Conservation (phyloP, 1,284 basidiomycete species). For the Takashimella koratensis region DNA sequence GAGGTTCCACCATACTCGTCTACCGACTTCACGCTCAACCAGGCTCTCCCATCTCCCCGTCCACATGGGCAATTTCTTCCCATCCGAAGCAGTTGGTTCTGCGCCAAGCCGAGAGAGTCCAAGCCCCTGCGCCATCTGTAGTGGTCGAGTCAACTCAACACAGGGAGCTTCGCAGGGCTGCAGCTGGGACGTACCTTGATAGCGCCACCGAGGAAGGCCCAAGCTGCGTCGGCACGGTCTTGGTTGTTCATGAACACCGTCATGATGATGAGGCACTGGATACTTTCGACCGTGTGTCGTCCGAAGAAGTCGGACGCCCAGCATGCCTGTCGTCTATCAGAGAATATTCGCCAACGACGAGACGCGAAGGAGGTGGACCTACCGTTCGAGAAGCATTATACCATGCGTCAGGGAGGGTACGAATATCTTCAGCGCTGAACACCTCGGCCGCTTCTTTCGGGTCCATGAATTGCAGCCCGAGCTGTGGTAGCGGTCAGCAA, state of each 20-base stretch:
- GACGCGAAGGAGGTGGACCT: too few relatives aligned
- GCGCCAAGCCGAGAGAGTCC: slow-evolving; percentile 45
- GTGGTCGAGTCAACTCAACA: neutral
- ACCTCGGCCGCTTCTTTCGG: slow-evolving; percentile 29
- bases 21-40: slow-evolving; percentile 24
- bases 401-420: slow-evolving; percentile 38
- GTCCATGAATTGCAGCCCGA: slow-evolving; percentile 46
- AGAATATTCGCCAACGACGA: neutral
- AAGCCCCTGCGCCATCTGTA: slow-evolving; percentile 47
- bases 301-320: slow-evolving; percentile 2
- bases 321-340: neutral
- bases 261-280: neutral
- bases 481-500: slow-evolving; percentile 15
- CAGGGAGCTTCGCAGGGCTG: neutral
- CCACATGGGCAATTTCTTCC: slow-evolving; percentile 40
- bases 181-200: slow-evolving; percentile 39
- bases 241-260: slow-evolving; percentile 33
- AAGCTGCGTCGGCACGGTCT: slow-evolving; percentile 46
- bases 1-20: slow-evolving; percentile 10
- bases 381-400: slow-evolving; percentile 28
- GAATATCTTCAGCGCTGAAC: slow-evolving; percentile 36
- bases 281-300: neutral
- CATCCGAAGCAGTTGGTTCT: slow-evolving; percentile 36
- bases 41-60: slow-evolving; percentile 45
- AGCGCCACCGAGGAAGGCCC: slow-evolving; percentile 44